Evolutionary conservation across 495 filamentous ascomycete genomes (phyloP), one percentile per base, ranked within the genome.

Genomic region (Symbiotaphrina buchneri): DNA sequence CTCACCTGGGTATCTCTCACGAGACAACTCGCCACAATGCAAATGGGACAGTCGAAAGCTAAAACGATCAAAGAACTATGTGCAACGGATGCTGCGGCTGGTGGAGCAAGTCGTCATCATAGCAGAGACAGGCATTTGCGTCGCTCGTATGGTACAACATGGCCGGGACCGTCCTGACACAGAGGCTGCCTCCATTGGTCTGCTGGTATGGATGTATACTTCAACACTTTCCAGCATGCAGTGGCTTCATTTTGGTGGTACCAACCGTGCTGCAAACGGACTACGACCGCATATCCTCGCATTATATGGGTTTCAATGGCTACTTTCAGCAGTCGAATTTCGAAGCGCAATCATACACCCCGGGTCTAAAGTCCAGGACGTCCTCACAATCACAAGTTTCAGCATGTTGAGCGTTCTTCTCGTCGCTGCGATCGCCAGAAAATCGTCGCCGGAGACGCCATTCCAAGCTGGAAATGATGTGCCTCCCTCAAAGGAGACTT

Each of bases 241-340:
- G 10, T 55, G 94, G 30, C 56, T 77, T 18, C 59, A 81, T 33
- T 73, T 74, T 11, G 70, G 68, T 37, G 61, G 65, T 20, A 62
- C 65, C 39, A 70, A 70, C 41, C 39, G 43, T 13, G 58, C 56
- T 1, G 62, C 83, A 15, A 74, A 76, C 10, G 60, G 65, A 24
- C 50, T 95, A 6, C 95, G 90, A 90, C 81, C 82, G 39, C 87
- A 99, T 49, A 95, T 87, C 0, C 71, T 81, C 5, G 53, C 61
- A 27, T 61, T 95, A n/a, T 99, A 99, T 47, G 59, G 61, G 31
- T 55, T 74, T 31, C 75, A 82, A 44, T 94, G 87, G 78, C 41
- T 85, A 20, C 71, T 84, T 43, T 58, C 63, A 1, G 38, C 79
- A 11, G 52, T 81, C 38, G 49, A 79, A 5, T 87, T 95, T 58